These are phyloP conservation scores for Begonia loranthoides DNA, from an alignment of 306 rosid genomes.

Conservation along the genomic window DNA sequence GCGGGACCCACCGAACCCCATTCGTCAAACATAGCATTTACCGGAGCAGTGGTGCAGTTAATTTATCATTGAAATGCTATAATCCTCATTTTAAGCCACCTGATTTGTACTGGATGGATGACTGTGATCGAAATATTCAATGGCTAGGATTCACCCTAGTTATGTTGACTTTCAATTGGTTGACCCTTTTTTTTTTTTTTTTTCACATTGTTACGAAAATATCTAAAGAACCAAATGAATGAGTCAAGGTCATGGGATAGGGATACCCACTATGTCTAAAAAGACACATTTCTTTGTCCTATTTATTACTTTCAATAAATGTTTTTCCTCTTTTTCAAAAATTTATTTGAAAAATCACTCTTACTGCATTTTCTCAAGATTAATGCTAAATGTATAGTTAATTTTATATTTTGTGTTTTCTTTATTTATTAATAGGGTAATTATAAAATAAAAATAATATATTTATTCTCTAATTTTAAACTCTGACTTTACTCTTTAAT, in stretches of 20 bases:
- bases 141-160: background rate
- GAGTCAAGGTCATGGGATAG: slow-evolving; percentile 11
- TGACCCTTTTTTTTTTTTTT: background rate
- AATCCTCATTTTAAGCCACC: background rate
- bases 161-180: slow-evolving; percentile 1
- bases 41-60: no score
- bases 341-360: background rate
- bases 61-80: no score
- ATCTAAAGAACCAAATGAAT: slow-evolving; percentile 1
- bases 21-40: no score
- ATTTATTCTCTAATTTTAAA: no score
- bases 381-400: no score
- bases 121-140: background rate
- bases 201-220: background rate
- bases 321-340: background rate
- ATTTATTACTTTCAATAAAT: background rate
- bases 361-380: background rate
- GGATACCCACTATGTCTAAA: slow-evolving; percentile 4
- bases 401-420: no score
- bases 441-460: no score
- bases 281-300: background rate
- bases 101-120: slow-evolving; percentile 5
- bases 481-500: no score
- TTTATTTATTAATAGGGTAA: no score
- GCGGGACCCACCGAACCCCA: no score